These are phyloP conservation scores for Saccharomyces hybrid DNA, from an alignment of 1,139 yeast species.

Conservation along the genomic window DNA sequence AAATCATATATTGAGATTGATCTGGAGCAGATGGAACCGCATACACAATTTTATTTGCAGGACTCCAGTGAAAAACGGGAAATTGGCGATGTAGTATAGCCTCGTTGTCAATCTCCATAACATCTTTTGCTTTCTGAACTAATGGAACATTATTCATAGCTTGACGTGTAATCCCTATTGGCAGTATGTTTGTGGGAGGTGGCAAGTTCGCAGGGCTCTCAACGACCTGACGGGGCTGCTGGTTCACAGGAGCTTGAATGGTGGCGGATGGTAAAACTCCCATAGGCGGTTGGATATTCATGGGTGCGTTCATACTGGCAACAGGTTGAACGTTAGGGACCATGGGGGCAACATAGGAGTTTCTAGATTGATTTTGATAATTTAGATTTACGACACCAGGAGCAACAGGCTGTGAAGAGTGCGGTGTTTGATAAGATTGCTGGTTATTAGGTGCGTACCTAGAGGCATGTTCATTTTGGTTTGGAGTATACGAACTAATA, in stretches of 20 bases:
- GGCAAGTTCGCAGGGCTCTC: not conserved
- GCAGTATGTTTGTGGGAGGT: not conserved
- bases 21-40: slow-evolving; percentile 37
- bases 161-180: not conserved
- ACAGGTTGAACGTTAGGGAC: slow-evolving; percentile 8
- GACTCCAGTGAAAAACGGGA: slow-evolving; percentile 72
- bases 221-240: not conserved
- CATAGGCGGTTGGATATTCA: not conserved
- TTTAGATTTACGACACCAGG: not conserved
- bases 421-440: slow-evolving; percentile 26
- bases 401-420: not conserved
- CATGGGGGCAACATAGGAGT: slow-evolving; percentile 11
- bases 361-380: not conserved
- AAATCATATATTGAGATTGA: slow-evolving; percentile 13
- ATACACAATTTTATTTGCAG: slow-evolving; percentile 39
- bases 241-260: not conserved
- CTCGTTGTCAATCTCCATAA: slow-evolving; percentile 14
- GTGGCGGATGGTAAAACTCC: not conserved
- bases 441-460: slow-evolving; percentile 37
- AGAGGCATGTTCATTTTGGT: slow-evolving; percentile 26
- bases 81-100: slow-evolving; percentile 50
- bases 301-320: not conserved
- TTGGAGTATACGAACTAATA: slow-evolving; percentile 29
- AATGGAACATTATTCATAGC: not conserved
- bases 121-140: slow-evolving; percentile 8